Conservation (phyloP, 768 basidiomycete species). For the Psilocybe tampanensis region DNA sequence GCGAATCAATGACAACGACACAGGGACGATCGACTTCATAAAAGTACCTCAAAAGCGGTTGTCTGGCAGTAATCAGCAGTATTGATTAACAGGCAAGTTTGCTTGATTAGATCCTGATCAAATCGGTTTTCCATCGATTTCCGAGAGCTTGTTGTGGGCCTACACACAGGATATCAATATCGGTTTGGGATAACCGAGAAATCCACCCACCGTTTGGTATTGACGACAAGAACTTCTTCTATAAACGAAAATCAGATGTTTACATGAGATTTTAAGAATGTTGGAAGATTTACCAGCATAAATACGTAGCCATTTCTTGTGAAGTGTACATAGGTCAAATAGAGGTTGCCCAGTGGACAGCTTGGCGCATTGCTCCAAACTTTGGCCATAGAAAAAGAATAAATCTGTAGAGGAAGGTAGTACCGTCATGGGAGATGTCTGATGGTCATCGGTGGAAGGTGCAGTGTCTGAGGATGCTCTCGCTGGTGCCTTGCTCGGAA, state of each 20-base stretch:
- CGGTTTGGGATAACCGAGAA: background rate
- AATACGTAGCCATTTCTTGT: slow-evolving; percentile 92
- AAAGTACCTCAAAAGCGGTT: slow-evolving; percentile 79
- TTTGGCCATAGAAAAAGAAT: slow-evolving; percentile 97
- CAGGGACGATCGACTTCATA: background rate
- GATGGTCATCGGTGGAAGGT: slow-evolving; percentile 34
- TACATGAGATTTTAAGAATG: background rate
- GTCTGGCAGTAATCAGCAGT: slow-evolving; percentile 97
- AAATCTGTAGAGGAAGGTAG: slow-evolving; percentile 94
- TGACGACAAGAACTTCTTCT: slow-evolving; percentile 87
- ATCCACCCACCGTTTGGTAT: slow-evolving; percentile 64
- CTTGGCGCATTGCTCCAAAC: slow-evolving; percentile 91
- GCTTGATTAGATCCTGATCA: slow-evolving; percentile 74
- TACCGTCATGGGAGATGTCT: slow-evolving; percentile 60
- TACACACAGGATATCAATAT: slow-evolving; percentile 9
- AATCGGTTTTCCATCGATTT: slow-evolving; percentile 81
- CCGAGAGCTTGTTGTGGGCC: slow-evolving; percentile 50
- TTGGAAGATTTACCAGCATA: slow-evolving; percentile 76
- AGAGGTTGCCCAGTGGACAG: slow-evolving; percentile 84
- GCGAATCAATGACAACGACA: background rate
- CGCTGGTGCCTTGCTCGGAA: slow-evolving; percentile 53
- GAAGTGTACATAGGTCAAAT: slow-evolving; percentile 77
- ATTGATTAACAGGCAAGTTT: slow-evolving; percentile 89
- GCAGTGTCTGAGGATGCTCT: slow-evolving; percentile 37
- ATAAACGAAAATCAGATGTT: slow-evolving; percentile 5